These are phyloP conservation scores for Flaveria ramosissima DNA, from an alignment of 129 eudicot genomes.

Conservation along the genomic window DNA sequence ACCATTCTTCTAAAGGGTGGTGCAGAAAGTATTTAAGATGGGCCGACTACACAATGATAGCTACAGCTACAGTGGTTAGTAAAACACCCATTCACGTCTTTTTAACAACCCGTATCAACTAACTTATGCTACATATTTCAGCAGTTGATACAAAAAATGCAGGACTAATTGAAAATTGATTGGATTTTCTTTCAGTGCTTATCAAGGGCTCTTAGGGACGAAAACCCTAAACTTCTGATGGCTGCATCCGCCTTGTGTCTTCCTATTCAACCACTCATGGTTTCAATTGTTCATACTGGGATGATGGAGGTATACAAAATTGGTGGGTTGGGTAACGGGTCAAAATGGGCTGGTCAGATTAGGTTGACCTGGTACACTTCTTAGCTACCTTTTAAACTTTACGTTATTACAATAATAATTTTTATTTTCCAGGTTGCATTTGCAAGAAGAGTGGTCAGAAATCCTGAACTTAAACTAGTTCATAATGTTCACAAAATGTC, in stretches of 20 bases:
- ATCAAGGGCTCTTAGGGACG: conserved; percentile 78
- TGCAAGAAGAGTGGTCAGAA: conserved; percentile 68
- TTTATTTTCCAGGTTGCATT: conserved; percentile 59
- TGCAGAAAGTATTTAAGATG: conserved; percentile 83
- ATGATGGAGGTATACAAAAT: conserved; percentile 80
- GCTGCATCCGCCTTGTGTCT: conserved; percentile 84
- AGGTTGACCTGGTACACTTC: background rate
- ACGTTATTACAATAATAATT: background rate
- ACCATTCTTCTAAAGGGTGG: conserved; percentile 91
- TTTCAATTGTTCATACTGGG: conserved; percentile 91
- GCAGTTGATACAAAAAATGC: background rate
- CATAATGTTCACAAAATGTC: conserved; percentile 90
- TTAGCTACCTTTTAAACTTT: background rate
- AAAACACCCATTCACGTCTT: background rate
- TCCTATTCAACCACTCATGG: conserved; percentile 95
- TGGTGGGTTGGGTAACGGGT: background rate
- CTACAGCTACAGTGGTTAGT: conserved; percentile 92
- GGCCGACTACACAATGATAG: conserved; percentile 97
- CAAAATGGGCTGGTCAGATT: background rate
- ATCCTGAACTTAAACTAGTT: conserved; percentile 72
- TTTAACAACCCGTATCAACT: background rate
- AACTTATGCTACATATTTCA: background rate
- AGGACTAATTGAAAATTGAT: background rate
- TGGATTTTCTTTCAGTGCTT: conserved; percentile 58
- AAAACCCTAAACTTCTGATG: conserved; percentile 87